Conservation (phyloP, 768 basidiomycete genomes). For the Boletus fagicola region DNA sequence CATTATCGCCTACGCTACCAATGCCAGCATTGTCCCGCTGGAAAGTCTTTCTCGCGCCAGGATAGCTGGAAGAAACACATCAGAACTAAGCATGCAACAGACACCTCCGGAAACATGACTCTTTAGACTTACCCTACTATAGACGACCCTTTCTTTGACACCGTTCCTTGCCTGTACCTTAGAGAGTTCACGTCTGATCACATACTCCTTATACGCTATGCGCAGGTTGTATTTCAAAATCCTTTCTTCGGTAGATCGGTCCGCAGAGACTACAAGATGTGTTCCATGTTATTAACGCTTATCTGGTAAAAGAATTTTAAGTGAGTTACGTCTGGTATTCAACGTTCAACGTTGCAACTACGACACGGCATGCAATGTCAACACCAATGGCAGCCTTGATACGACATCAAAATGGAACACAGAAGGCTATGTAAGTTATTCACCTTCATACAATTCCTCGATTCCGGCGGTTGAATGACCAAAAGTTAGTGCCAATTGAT, state of each 20-base stretch:
- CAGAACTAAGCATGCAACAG: slow-evolving; percentile 3
- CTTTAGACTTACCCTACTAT: background rate
- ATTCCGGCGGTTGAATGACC: background rate
- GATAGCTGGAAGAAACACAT: slow-evolving; percentile 22
- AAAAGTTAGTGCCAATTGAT: background rate
- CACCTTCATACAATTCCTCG: background rate
- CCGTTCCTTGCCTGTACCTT: background rate
- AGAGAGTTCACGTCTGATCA: background rate
- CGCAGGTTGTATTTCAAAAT: too few species aligned
- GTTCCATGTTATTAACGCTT: background rate
- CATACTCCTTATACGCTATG: background rate
- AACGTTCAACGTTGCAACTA: background rate
- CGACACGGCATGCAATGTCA: background rate
- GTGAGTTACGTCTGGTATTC: background rate
- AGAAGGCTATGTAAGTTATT: background rate
- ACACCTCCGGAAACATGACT: background rate
- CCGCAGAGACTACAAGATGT: background rate
- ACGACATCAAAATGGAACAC: background rate
- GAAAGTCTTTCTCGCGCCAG: slow-evolving; percentile 21
- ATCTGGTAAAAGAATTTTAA: background rate
- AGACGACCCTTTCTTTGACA: background rate
- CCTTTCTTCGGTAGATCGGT: background rate
- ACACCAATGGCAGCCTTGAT: background rate
- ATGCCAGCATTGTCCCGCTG: slow-evolving; percentile 13
- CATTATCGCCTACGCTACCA: slow-evolving; percentile 18